Percentiles rank a stretch among this genome's conserved stretches.
These are phyloP conservation scores for Yamadazyma kitorensis DNA, from an alignment of 805 yeast genomes.

Conservation along the genomic window DNA sequence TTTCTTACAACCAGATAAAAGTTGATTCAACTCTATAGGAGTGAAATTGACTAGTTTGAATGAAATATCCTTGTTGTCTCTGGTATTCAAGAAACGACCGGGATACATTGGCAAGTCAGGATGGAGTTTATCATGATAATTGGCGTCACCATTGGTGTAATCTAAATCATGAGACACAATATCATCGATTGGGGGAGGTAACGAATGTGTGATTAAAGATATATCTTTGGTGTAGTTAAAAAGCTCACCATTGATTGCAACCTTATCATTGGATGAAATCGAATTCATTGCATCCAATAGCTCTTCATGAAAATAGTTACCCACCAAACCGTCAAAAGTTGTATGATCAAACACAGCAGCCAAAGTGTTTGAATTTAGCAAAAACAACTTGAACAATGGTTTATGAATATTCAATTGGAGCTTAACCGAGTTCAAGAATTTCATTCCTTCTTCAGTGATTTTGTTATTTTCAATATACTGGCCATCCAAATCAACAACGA, in stretches of 20 bases:
- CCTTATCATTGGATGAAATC: constrained; percentile 7
- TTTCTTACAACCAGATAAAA: constrained; percentile 26
- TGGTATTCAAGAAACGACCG: constrained; percentile 10
- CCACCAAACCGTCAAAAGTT: constrained; percentile 38
- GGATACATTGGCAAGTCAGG: constrained; percentile 10
- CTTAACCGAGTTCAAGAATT: constrained; percentile 15
- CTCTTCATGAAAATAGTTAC: constrained; percentile 31
- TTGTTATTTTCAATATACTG: constrained; percentile 15
- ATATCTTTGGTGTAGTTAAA: constrained; percentile 23
- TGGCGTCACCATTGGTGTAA: constrained; percentile 18
- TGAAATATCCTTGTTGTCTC: constrained; percentile 2
- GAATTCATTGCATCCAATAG: constrained; percentile 23
- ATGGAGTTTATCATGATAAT: constrained; percentile 4
- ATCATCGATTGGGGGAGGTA: constrained; percentile 36
- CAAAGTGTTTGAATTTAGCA: constrained; percentile 21
- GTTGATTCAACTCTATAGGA: constrained; percentile 19
- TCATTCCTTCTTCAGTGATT: constrained; percentile 29
- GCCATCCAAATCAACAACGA: constrained; percentile 15
- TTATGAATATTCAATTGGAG: constrained; percentile 21
- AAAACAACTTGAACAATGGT: constrained; percentile 28
- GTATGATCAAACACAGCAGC: constrained; percentile 35
- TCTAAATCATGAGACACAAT: constrained; percentile 26
- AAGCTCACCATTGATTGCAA: constrained; percentile 13
- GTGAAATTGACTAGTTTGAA: constrained; percentile 21
- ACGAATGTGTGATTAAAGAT: constrained; percentile 19